Conservation (phyloP, 345 rosid genomes). For the Toxicodendron radicans region DNA sequence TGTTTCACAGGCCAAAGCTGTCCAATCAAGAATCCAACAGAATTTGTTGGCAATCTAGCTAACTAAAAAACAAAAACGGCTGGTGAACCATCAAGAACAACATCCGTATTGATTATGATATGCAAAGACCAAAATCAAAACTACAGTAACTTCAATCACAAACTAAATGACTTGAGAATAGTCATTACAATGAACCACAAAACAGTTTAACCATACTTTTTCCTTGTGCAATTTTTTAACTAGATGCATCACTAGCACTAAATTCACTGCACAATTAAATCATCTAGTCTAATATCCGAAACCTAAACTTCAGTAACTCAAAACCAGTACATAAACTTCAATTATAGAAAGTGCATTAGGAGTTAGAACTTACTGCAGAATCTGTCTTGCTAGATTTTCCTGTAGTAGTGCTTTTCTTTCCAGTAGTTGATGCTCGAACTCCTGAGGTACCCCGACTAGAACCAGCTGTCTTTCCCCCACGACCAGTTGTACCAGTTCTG, state of each 20-base stretch:
- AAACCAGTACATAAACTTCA: not conserved
- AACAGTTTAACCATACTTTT: not conserved
- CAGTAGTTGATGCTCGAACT: constrained; percentile 65
- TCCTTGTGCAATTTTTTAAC: not conserved
- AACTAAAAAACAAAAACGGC: not conserved
- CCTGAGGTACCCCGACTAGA: constrained; percentile 58
- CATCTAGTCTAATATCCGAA: not conserved
- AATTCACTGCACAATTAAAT: not conserved
- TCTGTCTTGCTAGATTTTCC: constrained; percentile 79
- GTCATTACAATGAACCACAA: not conserved
- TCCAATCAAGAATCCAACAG: not conserved
- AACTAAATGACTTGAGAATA: not conserved
- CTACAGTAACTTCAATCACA: not conserved
- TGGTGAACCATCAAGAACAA: not conserved
- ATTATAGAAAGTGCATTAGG: not conserved
- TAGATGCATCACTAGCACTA: not conserved
- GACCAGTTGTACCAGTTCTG: constrained; percentile 57
- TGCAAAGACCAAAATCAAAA: not conserved
- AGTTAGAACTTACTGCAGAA: constrained; percentile 67
- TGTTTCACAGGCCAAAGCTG: not conserved
- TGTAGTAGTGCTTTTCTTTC: constrained; percentile 71
- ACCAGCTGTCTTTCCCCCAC: constrained; percentile 70
- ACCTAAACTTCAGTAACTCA: not conserved
- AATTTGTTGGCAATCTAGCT: not conserved
- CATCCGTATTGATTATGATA: not conserved